Percentiles rank a stretch among this genome's conserved stretches.
Conservation (phyloP, 441 rosid species). For the Geranium incanum region DNA sequence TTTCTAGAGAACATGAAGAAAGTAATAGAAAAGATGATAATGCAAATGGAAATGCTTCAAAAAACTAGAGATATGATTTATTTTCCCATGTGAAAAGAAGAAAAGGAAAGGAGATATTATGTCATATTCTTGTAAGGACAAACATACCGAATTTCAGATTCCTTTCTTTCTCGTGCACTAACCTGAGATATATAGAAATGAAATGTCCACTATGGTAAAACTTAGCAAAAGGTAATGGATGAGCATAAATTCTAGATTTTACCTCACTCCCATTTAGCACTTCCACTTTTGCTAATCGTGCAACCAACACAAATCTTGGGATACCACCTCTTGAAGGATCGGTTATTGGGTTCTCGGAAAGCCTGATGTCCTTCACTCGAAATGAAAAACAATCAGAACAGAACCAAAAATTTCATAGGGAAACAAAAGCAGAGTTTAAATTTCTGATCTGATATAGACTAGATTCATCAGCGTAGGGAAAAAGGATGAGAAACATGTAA, state of each 20-base stretch:
- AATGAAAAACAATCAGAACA: conserved; percentile 20
- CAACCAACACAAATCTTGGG: conserved; percentile 71
- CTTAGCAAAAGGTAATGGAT: conserved; percentile 10
- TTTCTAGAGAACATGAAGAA: background rate
- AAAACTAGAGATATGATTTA: background rate
- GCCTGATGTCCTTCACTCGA: conserved; percentile 65
- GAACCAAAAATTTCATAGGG: background rate
- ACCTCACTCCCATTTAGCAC: conserved; percentile 95
- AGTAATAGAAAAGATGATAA: background rate
- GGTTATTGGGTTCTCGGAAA: conserved; percentile 75
- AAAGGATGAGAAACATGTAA: no score
- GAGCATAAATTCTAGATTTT: conserved; percentile 18
- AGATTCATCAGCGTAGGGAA: background rate
- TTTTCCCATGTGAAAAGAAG: conserved; percentile 5
- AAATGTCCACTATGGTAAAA: conserved; percentile 21
- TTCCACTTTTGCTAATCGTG: conserved; percentile 66
- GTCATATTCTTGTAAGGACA: conserved; percentile 13
- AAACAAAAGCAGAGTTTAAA: background rate
- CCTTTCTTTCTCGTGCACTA: conserved; percentile 76
- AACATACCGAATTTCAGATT: conserved; percentile 84
- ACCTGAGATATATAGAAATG: conserved; percentile 39
- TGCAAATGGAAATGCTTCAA: background rate
- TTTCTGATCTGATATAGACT: background rate
- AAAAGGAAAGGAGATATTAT: background rate
- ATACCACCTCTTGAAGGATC: conserved; percentile 72